These are phyloP conservation scores for Russula sp. DNA, from an alignment of 768 basidiomycete species.

Conservation along the genomic window DNA sequence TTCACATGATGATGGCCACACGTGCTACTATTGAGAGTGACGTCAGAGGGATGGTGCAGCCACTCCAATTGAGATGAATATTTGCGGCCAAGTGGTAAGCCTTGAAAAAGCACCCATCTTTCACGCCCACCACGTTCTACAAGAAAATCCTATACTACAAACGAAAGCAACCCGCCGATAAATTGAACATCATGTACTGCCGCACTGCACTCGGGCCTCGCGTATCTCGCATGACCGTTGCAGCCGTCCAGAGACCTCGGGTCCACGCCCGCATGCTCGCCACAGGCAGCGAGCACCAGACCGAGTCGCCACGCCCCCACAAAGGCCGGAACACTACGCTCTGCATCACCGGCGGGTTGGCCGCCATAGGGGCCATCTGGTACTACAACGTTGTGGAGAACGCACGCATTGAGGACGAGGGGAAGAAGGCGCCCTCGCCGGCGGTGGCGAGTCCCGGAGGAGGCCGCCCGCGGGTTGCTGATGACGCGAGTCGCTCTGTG, in stretches of 20 bases:
- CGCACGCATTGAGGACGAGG: not conserved
- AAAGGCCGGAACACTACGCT: not conserved
- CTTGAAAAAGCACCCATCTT: not conserved
- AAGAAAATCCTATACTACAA: not conserved
- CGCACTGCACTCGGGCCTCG: not conserved
- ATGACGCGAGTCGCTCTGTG: not conserved
- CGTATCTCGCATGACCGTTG: not conserved
- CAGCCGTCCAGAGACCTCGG: not conserved
- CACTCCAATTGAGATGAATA: too few species aligned
- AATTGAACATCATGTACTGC: not conserved
- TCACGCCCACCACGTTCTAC: not conserved
- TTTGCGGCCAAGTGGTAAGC: too few species aligned
- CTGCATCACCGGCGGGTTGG: slow-evolving; percentile 12
- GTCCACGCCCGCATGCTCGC: not conserved
- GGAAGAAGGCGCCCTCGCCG: not conserved
- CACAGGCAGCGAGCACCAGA: not conserved
- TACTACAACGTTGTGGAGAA: slow-evolving; percentile 10
- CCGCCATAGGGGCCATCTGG: slow-evolving; percentile 14
- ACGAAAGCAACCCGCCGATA: not conserved
- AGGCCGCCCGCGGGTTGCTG: not conserved
- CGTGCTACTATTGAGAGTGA: too few species aligned
- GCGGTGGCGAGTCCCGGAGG: not conserved
- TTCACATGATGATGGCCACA: too few species aligned
- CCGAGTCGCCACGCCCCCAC: not conserved
- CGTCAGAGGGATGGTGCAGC: too few species aligned